Conservation (phyloP, 192 early-diverging fungal species). For the Lunasporangiospora selenospora region DNA sequence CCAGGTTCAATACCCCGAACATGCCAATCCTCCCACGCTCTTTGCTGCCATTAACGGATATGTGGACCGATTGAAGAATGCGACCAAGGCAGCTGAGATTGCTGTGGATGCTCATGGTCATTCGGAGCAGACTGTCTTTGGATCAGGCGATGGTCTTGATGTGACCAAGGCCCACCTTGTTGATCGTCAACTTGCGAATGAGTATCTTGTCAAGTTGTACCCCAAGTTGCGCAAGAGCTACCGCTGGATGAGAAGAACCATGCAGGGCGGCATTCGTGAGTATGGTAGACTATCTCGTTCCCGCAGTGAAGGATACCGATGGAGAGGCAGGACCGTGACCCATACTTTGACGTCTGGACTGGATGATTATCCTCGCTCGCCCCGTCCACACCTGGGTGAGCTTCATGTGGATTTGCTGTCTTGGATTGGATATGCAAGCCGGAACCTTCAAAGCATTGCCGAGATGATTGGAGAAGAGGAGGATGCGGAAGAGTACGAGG, state of each 20-base stretch:
- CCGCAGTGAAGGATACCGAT: slow-evolving; percentile 79
- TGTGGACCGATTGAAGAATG: slow-evolving; percentile 60
- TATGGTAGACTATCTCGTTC: slow-evolving; percentile 52
- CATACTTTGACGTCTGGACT: slow-evolving; percentile 92
- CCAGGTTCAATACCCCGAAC: slow-evolving; percentile 90
- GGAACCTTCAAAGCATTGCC: slow-evolving; percentile 65
- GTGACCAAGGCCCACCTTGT: slow-evolving; percentile 51
- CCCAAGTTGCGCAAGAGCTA: slow-evolving; percentile 72
- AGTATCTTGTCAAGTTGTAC: slow-evolving; percentile 61
- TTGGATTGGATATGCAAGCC: slow-evolving; percentile 75
- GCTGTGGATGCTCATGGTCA: slow-evolving; percentile 1
- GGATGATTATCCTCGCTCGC: slow-evolving; percentile 93
- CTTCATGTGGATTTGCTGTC: slow-evolving; percentile 81
- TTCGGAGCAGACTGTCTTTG: slow-evolving; percentile 10
- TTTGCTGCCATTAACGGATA: slow-evolving; percentile 72
- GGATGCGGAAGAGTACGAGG: slow-evolving; percentile 63
- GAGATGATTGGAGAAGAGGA: slow-evolving; percentile 57
- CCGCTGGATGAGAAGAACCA: slow-evolving; percentile 82
- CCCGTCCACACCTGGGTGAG: slow-evolving; percentile 73
- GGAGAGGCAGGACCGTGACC: slow-evolving; percentile 83
- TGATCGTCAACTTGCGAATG: slow-evolving; percentile 47
- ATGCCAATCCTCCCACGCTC: slow-evolving; percentile 93
- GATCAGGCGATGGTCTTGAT: slow-evolving; percentile 6
- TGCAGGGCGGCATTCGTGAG: slow-evolving; percentile 67
- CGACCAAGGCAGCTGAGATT: background rate